Evolutionary conservation across 140 eudicot species (phyloP).

Genomic region (Ambrosia hybrid): DNA sequence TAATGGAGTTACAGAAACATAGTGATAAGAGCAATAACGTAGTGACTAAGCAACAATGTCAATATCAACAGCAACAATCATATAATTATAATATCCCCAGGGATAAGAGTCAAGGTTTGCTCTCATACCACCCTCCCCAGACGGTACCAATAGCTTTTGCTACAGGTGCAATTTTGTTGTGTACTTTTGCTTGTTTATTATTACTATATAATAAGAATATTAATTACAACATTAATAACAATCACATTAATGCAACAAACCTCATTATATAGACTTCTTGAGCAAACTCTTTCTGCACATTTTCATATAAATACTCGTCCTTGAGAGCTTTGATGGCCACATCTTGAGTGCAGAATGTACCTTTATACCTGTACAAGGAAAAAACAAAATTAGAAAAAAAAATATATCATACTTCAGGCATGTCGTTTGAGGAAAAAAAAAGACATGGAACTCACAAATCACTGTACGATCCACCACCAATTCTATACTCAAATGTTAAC

Average conservation of each 20-base stretch:
- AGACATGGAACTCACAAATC: constrained; percentile 59
- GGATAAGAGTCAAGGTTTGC: no score
- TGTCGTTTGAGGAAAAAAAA: neutral
- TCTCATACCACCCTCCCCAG: no score
- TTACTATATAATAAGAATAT: no score
- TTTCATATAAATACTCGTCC: constrained; percentile 53
- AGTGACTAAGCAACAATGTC: no score
- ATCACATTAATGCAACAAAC: constrained; percentile 34
- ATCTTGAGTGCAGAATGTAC: constrained; percentile 66
- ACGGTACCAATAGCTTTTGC: no score
- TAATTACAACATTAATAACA: neutral
- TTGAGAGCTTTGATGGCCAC: constrained; percentile 88
- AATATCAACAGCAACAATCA: no score
- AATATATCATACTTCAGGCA: constrained; percentile 7
- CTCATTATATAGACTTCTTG: constrained; percentile 90
- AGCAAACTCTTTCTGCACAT: constrained; percentile 69
- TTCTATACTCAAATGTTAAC: constrained; percentile 53
- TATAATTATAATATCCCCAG: no score
- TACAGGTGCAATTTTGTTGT: no score
- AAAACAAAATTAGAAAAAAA: neutral
- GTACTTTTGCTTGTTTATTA: no score
- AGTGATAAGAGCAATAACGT: no score
- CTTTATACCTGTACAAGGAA: constrained; percentile 60
- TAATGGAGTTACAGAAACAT: constrained; percentile 8
- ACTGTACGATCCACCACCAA: constrained; percentile 69